Evolutionary conservation across 1,284 basidiomycete genomes (phyloP).

Genomic region (Laetiporus sulphureus): DNA sequence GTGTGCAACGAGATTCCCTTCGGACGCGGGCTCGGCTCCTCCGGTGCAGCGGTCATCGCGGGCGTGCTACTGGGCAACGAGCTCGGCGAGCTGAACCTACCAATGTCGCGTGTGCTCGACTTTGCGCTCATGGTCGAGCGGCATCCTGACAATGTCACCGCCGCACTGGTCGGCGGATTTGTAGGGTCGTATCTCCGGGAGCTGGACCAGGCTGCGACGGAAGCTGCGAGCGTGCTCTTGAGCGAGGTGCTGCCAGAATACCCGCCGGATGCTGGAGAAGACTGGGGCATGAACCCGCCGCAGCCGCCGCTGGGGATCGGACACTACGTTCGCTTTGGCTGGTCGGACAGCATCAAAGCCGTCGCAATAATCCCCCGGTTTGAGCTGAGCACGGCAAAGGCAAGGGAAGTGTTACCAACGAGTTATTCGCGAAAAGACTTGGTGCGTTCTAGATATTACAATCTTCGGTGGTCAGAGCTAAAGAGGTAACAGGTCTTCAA

Average conservation of each 20-base stretch:
- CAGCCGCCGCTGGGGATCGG: constrained; percentile 88
- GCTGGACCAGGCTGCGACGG: constrained; percentile 70
- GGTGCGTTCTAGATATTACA: constrained; percentile 49
- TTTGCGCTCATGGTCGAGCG: constrained; percentile 99
- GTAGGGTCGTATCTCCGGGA: constrained; percentile 97
- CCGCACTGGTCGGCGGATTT: constrained; percentile 94
- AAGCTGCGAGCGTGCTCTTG: constrained; percentile 85
- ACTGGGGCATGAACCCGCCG: constrained; percentile 89
- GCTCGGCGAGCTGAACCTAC: constrained; percentile 70
- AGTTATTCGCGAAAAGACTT: constrained; percentile 88
- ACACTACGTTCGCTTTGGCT: constrained; percentile 89
- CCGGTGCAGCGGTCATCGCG: constrained; percentile 96
- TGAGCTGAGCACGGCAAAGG: constrained; percentile 94
- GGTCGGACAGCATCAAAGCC: constrained; percentile 85
- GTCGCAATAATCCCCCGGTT: constrained; percentile 95
- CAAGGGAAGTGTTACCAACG: constrained; percentile 81
- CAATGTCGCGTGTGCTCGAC: constrained; percentile 78
- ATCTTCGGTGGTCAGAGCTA: not conserved
- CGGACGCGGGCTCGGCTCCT: constrained; percentile 94
- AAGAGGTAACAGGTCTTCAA: constrained; percentile 80
- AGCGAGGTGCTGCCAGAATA: constrained; percentile 97
- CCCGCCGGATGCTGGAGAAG: constrained; percentile 84
- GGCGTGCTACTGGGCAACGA: constrained; percentile 88
- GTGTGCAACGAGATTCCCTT: constrained; percentile 95
- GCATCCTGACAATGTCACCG: constrained; percentile 99